These are phyloP conservation scores for Stenocarpella maydis DNA, from an alignment of 2,329 filamentous ascomycete genomes.

Conservation along the genomic window DNA sequence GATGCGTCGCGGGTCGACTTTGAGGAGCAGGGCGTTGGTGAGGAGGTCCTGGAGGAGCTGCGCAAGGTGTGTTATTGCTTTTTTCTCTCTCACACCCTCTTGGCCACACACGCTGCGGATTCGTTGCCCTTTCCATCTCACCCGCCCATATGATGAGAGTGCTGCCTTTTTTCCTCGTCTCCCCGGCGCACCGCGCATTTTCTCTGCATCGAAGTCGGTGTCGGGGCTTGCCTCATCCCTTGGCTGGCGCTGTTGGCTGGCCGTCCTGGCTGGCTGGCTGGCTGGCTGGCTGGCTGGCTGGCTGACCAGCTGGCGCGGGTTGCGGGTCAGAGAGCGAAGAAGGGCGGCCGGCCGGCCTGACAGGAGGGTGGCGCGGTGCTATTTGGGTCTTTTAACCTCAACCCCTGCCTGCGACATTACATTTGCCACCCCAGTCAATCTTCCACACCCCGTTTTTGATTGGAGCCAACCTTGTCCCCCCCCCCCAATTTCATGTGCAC, in stretches of 20 bases:
- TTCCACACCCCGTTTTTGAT: slow-evolving; percentile 39
- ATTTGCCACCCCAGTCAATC: slow-evolving; percentile 37
- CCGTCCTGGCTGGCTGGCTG: slow-evolving; percentile 36
- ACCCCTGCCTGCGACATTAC: slow-evolving; percentile 38
- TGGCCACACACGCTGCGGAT: background rate
- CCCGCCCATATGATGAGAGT: background rate
- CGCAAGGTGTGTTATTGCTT: slow-evolving; percentile 72
- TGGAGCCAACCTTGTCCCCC: slow-evolving; percentile 36
- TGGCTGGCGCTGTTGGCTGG: slow-evolving; percentile 19
- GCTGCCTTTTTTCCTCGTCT: background rate
- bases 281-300: slow-evolving; percentile 31
- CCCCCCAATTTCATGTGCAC: slow-evolving; percentile 10
- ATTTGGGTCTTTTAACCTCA: slow-evolving; percentile 65
- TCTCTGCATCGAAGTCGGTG: slow-evolving; percentile 23
- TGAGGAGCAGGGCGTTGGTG: slow-evolving; percentile 93
- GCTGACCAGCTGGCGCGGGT: slow-evolving; percentile 36
- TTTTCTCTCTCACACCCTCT: background rate
- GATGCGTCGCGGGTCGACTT: slow-evolving; percentile 93
- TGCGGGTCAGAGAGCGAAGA: slow-evolving; percentile 48
- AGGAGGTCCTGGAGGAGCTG: slow-evolving; percentile 85
- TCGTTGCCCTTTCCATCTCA: background rate
- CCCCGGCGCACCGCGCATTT: background rate
- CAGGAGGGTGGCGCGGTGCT: slow-evolving; percentile 58
- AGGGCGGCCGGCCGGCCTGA: slow-evolving; percentile 43
- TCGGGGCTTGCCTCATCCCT: background rate